These are phyloP conservation scores for Aleurites moluccanus DNA, from an alignment of 441 rosid genomes.

Conservation along the genomic window DNA sequence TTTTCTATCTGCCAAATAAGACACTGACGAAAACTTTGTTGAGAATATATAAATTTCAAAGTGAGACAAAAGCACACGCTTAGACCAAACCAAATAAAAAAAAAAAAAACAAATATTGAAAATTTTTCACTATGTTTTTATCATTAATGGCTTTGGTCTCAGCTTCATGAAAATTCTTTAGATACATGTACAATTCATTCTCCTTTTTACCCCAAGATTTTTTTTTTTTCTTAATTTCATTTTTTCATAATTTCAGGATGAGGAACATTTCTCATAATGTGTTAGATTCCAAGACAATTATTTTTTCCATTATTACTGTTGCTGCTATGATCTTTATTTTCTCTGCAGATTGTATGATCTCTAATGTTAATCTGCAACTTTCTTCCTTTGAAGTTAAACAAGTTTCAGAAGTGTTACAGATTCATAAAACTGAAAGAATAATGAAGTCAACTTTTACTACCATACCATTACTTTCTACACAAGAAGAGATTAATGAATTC, in stretches of 20 bases:
- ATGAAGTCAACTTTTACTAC: slow-evolving; percentile 22
- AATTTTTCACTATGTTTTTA: background rate
- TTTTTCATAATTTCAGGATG: slow-evolving; percentile 11
- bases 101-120: background rate
- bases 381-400: slow-evolving; percentile 15
- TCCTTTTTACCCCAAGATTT: too few species aligned
- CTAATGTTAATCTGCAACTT: slow-evolving; percentile 29
- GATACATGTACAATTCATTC: background rate
- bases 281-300: slow-evolving; percentile 27
- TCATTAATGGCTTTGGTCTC: background rate
- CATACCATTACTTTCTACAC: slow-evolving; percentile 28
- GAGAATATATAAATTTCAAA: background rate
- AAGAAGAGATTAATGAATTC: slow-evolving; percentile 25
- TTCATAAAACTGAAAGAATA: slow-evolving; percentile 14
- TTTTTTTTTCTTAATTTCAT: background rate
- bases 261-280: slow-evolving; percentile 30
- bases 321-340: slow-evolving; percentile 42
- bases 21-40: background rate
- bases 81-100: too few species aligned
- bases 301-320: slow-evolving; percentile 31
- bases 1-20: background rate
- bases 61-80: background rate
- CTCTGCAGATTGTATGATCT: slow-evolving; percentile 34
- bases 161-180: slow-evolving; percentile 1
- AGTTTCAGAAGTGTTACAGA: slow-evolving; percentile 14